Evolutionary conservation across 345 rosid species (phyloP).

Genomic region (Citrus glauca): DNA sequence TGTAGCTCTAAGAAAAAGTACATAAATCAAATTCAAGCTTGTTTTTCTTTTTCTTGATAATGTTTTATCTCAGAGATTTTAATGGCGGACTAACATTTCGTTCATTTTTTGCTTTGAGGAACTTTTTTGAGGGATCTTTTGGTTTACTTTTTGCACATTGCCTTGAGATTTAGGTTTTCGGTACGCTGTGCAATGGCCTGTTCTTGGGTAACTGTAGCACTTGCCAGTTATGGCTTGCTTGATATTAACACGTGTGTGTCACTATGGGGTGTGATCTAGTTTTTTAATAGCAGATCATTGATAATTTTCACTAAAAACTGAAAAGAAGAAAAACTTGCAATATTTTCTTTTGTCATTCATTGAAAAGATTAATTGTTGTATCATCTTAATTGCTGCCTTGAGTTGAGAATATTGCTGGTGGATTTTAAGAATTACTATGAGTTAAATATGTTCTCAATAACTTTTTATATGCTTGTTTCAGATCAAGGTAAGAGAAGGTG

Average conservation of each 20-base stretch:
- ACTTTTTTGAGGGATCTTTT: not conserved
- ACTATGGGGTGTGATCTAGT: not conserved
- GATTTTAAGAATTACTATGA: not conserved
- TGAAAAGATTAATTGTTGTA: not conserved
- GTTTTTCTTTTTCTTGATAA: not conserved
- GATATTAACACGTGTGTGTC: not conserved
- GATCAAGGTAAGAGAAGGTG: constrained; percentile 94
- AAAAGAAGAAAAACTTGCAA: not conserved
- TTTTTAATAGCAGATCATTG: not conserved
- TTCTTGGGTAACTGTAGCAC: not conserved
- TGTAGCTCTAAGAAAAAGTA: not conserved
- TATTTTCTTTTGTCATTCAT: not conserved
- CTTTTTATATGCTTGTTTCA: constrained; percentile 33
- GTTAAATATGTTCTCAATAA: not conserved
- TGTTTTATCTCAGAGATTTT: not conserved
- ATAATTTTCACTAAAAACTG: not conserved
- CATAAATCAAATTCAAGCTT: not conserved
- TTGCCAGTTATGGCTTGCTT: not conserved
- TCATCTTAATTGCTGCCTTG: not conserved
- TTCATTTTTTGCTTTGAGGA: not conserved
- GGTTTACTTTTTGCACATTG: not conserved
- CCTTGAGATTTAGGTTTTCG: not conserved
- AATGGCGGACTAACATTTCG: not conserved
- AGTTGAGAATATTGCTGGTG: not conserved
- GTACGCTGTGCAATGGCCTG: not conserved